Conservation (phyloP, 2,329 filamentous ascomycete species). For the Clonostachys solani region DNA sequence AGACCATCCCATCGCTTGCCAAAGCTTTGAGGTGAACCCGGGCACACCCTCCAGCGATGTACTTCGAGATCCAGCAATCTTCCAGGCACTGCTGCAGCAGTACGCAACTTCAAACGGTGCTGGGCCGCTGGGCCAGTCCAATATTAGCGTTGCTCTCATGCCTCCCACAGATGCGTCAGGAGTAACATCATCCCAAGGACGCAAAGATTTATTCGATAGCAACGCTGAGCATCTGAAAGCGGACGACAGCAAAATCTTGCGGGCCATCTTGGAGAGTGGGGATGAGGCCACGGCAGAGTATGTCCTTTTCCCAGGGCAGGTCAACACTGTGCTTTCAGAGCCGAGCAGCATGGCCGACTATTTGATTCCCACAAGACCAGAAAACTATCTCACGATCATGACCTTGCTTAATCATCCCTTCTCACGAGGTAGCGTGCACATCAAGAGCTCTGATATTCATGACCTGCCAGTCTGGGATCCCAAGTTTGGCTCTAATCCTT, state of each 20-base stretch:
- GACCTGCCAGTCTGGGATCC: slow-evolving; percentile 45
- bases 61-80: slow-evolving; percentile 9
- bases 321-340: slow-evolving; percentile 14
- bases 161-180: slow-evolving; percentile 21
- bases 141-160: slow-evolving; percentile 28
- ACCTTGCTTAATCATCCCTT: slow-evolving; percentile 57
- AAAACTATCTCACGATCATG: slow-evolving; percentile 50
- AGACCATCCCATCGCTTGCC: slow-evolving; percentile 19
- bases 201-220: slow-evolving; percentile 13
- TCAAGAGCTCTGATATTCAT: slow-evolving; percentile 33
- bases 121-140: slow-evolving; percentile 30
- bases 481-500: slow-evolving; percentile 47
- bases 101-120: slow-evolving; percentile 11
- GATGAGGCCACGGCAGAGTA: slow-evolving; percentile 25
- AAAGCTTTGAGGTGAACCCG: slow-evolving; percentile 5
- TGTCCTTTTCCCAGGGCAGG: slow-evolving; percentile 23
- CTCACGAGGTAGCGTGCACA: slow-evolving; percentile 55
- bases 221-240: slow-evolving; percentile 7
- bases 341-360: slow-evolving; percentile 18
- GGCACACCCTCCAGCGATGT: slow-evolving; percentile 2
- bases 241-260: slow-evolving; percentile 14
- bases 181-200: slow-evolving; percentile 13
- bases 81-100: slow-evolving; percentile 22
- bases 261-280: slow-evolving; percentile 15
- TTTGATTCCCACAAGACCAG: slow-evolving; percentile 10